These are phyloP conservation scores for Sphenostylis stenocarpa DNA, from an alignment of 306 rosid genomes.

Conservation along the genomic window DNA sequence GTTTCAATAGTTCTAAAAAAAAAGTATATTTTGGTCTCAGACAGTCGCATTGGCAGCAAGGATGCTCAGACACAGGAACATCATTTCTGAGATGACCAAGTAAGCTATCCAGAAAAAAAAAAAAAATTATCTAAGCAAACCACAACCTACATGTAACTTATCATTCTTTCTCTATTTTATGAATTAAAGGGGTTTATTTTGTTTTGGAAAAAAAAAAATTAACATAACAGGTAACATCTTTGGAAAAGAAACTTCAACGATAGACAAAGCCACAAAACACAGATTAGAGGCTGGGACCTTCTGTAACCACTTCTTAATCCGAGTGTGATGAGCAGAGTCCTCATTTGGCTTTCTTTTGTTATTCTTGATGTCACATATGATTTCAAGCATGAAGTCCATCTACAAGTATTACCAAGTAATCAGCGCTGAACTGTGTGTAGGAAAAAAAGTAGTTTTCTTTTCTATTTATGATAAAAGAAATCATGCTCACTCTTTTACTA, in stretches of 20 bases:
- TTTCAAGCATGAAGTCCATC: conserved; percentile 99
- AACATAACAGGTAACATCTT: not conserved
- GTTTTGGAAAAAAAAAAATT: not conserved
- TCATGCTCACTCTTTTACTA: conserved; percentile 71
- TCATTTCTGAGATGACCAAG: not conserved
- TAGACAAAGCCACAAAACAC: conserved; percentile 23
- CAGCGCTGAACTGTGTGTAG: conserved; percentile 21
- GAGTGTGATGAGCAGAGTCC: conserved; percentile 68
- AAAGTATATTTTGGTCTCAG: not conserved
- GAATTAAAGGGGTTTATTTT: not conserved
- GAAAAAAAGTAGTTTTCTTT: not conserved
- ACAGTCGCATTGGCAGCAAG: not conserved
- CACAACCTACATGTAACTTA: not conserved
- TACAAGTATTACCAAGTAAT: conserved; percentile 45
- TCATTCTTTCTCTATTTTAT: not conserved
- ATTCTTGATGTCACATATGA: conserved; percentile 91
- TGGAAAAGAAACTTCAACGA: not conserved
- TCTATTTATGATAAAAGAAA: conserved; percentile 12
- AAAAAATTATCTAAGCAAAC: not conserved
- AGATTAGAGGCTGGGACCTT: conserved; percentile 54
- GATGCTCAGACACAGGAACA: not conserved
- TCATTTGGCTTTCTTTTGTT: conserved; percentile 83
- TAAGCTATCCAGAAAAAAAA: not conserved
- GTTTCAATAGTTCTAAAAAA: not conserved
- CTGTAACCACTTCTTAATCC: conserved; percentile 89